phyloP scores from a whole-genome alignment of 1,139 yeast genomes.

The Kazachstania sp. region DNA sequence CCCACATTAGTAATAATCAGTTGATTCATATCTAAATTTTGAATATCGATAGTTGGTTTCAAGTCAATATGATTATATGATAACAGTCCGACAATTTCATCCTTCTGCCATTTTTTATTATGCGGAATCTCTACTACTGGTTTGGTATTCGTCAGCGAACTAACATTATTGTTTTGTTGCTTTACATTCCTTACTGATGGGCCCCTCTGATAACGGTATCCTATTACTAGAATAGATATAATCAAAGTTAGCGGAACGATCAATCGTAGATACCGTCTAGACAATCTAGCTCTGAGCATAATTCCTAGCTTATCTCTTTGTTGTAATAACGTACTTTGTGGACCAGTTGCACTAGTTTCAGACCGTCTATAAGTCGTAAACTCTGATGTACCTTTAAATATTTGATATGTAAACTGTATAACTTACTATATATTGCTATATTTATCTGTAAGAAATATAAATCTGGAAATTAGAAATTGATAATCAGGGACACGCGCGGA shows the following conservation, averaged over 20 bases:
- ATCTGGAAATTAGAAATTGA: too few species aligned
- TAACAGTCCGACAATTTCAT: background rate
- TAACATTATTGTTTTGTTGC: background rate
- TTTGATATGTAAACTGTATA: background rate
- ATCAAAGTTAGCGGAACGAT: background rate
- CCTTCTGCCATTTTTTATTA: background rate
- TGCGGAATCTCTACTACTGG: too few species aligned
- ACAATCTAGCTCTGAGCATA: background rate
- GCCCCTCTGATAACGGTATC: background rate
- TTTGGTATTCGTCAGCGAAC: background rate
- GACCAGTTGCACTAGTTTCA: background rate
- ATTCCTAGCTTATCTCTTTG: background rate
- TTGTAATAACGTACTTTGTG: too few species aligned
- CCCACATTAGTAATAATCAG: constrained; percentile 15
- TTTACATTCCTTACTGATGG: background rate
- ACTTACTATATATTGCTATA: too few species aligned
- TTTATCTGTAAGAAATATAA: too few species aligned
- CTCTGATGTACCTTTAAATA: background rate
- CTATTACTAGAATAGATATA: background rate
- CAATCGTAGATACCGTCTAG: background rate
- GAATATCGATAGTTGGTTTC: background rate
- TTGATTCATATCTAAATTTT: background rate
- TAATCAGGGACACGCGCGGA: too few species aligned
- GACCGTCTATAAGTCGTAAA: background rate
- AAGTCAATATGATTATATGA: background rate